phyloP scores from a whole-genome alignment of 371 early-diverging fungal genomes.

The Mucor plumbeus region DNA sequence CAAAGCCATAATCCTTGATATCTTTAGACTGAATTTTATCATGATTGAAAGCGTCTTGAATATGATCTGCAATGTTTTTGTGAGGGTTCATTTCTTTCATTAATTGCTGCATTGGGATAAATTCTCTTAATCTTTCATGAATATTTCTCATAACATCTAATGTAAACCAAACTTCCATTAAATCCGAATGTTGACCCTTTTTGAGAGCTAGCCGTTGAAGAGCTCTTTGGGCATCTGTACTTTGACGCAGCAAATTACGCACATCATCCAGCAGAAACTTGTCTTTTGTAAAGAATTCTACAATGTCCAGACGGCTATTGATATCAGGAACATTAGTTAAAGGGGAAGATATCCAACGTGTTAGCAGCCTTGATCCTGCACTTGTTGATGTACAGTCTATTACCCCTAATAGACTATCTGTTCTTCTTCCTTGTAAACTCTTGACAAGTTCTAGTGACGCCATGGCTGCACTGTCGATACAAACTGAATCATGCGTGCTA shows the following conservation, averaged over 20 bases:
- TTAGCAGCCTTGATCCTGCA: constrained; percentile 78
- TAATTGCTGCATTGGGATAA: background rate
- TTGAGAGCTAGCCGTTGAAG: constrained; percentile 72
- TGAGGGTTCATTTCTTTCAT: constrained; percentile 36
- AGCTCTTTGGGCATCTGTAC: constrained; percentile 75
- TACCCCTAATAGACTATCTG: constrained; percentile 69
- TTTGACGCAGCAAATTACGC: constrained; percentile 51
- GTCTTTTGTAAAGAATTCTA: constrained; percentile 66
- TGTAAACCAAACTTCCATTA: constrained; percentile 65
- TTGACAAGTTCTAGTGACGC: constrained; percentile 62
- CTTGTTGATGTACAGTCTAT: constrained; percentile 82
- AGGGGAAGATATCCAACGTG: constrained; percentile 73
- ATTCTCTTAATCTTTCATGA: constrained; percentile 29
- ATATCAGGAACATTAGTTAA: constrained; percentile 62
- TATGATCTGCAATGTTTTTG: constrained; percentile 29
- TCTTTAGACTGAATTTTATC: constrained; percentile 43
- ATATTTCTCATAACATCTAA: constrained; percentile 52
- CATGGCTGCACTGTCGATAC: constrained; percentile 68
- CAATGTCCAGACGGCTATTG: constrained; percentile 67
- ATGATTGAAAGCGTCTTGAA: constrained; percentile 52
- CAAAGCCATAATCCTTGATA: constrained; percentile 50
- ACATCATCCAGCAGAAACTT: constrained; percentile 58
- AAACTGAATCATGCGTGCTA: constrained; percentile 50
- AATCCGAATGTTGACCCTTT: constrained; percentile 68
- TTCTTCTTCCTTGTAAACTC: constrained; percentile 47